Evolutionary conservation across 1,284 basidiomycete genomes (phyloP).

Genomic region (Erythrobasidium hasegawianum): DNA sequence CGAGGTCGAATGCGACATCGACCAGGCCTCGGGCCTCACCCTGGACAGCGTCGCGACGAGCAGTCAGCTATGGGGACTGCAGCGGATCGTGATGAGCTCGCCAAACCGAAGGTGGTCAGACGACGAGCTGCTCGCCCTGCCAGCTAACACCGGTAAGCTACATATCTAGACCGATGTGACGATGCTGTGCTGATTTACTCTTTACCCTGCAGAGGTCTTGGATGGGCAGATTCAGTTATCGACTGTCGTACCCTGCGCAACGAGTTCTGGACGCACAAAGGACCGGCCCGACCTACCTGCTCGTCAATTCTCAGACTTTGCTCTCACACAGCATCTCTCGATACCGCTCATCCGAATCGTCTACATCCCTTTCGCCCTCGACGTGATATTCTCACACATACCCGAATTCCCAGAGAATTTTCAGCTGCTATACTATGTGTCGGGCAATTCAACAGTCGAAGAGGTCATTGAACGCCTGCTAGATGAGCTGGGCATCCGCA

Average conservation of each 20-base stretch:
- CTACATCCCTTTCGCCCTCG: slow-evolving; percentile 60
- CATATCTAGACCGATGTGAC: too few relatives aligned
- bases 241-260: slow-evolving; percentile 15
- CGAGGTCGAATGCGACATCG: slow-evolving; percentile 19
- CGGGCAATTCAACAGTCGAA: slow-evolving; percentile 56
- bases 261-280: neutral
- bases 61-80: slow-evolving; percentile 34
- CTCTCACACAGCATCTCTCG: slow-evolving; percentile 66
- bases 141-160: neutral
- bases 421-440: slow-evolving; percentile 62
- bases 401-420: slow-evolving; percentile 74
- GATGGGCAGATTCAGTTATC: slow-evolving; percentile 10
- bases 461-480: slow-evolving; percentile 58
- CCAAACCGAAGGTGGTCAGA: slow-evolving; percentile 34
- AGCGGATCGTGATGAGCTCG: slow-evolving; percentile 32
- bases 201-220: slow-evolving; percentile 12
- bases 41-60: neutral
- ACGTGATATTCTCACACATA: slow-evolving; percentile 63
- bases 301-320: slow-evolving; percentile 67
- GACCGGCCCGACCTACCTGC: slow-evolving; percentile 34
- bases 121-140: slow-evolving; percentile 33
- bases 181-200: neutral
- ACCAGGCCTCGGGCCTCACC: neutral
- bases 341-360: slow-evolving; percentile 65
- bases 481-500: slow-evolving; percentile 66